Evolutionary conservation across 1,139 yeast species (phyloP).

Genomic region (Suhomyces terraborum): DNA sequence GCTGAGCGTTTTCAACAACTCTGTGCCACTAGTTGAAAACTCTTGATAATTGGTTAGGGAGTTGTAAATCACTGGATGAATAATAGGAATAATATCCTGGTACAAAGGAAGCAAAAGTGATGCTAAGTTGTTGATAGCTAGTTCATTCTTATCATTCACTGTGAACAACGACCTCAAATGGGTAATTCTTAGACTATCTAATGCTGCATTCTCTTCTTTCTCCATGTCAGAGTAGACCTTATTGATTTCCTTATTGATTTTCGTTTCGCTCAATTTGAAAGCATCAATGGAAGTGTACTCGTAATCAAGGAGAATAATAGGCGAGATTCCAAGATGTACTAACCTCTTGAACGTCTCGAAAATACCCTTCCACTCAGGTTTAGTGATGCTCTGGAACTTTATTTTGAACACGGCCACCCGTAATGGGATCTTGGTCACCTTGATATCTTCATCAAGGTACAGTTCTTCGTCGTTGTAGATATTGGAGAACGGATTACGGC

Average conservation of each 20-base stretch:
- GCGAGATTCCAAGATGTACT: constrained; percentile 50
- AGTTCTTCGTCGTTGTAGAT: constrained; percentile 40
- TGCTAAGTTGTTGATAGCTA: constrained; percentile 30
- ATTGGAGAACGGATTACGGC: constrained; percentile 36
- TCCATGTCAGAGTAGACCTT: constrained; percentile 22
- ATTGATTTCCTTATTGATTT: constrained; percentile 38
- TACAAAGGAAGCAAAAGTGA: constrained; percentile 44
- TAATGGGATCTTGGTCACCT: constrained; percentile 41
- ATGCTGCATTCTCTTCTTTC: constrained; percentile 20
- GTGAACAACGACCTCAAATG: constrained; percentile 35
- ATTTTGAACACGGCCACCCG: constrained; percentile 56
- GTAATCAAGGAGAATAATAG: constrained; percentile 32
- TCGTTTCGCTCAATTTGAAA: constrained; percentile 37
- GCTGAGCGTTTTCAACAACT: constrained; percentile 31
- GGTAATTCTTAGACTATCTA: constrained; percentile 29
- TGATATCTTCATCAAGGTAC: constrained; percentile 34
- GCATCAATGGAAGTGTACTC: constrained; percentile 31
- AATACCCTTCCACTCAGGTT: constrained; percentile 42
- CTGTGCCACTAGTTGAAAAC: constrained; percentile 35
- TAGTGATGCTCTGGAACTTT: constrained; percentile 37
- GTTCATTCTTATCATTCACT: constrained; percentile 7
- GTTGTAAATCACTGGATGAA: constrained; percentile 60
- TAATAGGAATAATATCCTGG: constrained; percentile 57
- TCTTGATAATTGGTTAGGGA: constrained; percentile 31
- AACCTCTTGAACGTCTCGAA: constrained; percentile 53